Conservation (phyloP, 2,329 filamentous ascomycete genomes). For the Alternaria novae-zelandiae region DNA sequence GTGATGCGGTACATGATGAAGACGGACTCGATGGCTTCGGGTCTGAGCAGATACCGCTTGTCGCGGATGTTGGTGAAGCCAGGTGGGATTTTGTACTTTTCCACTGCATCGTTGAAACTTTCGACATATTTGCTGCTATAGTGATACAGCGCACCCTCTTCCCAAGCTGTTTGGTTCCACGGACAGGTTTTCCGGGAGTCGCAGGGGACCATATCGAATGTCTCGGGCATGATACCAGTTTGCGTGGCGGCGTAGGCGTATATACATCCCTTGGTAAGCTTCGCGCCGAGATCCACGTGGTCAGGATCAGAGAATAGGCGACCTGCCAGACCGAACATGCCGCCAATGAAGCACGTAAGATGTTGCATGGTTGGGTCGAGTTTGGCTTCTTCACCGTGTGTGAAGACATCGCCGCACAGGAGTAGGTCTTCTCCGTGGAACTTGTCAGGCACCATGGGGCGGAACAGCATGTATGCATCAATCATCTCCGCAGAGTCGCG, state of each 20-base stretch:
- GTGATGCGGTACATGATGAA: conserved; percentile 67
- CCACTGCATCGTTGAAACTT: conserved; percentile 20
- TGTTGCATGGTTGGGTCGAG: conserved; percentile 62
- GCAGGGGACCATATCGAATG: conserved; percentile 61
- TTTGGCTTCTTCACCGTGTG: conserved; percentile 17
- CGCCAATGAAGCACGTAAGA: conserved; percentile 66
- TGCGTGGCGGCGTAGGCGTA: conserved; percentile 64
- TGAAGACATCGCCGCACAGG: conserved; percentile 45
- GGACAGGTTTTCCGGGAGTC: conserved; percentile 47
- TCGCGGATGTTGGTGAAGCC: conserved; percentile 53
- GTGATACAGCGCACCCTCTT: conserved; percentile 44
- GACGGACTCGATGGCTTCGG: conserved; percentile 66
- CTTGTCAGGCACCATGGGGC: conserved; percentile 49
- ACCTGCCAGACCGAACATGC: conserved; percentile 66
- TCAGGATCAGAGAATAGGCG: conserved; percentile 60
- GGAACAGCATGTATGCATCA: conserved; percentile 57
- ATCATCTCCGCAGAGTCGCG: conserved; percentile 56
- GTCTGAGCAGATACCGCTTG: conserved; percentile 54
- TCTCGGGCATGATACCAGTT: conserved; percentile 67
- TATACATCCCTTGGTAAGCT: conserved; percentile 67
- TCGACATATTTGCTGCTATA: conserved; percentile 23
- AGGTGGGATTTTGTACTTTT: conserved; percentile 37
- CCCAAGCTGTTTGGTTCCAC: conserved; percentile 62
- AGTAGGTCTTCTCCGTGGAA: conserved; percentile 34
- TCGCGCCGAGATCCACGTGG: conserved; percentile 62